Evolutionary conservation across 2,329 filamentous ascomycete genomes (phyloP), one percentile per base, ranked within the genome.

Genomic region (Grosmannia serpens): DNA sequence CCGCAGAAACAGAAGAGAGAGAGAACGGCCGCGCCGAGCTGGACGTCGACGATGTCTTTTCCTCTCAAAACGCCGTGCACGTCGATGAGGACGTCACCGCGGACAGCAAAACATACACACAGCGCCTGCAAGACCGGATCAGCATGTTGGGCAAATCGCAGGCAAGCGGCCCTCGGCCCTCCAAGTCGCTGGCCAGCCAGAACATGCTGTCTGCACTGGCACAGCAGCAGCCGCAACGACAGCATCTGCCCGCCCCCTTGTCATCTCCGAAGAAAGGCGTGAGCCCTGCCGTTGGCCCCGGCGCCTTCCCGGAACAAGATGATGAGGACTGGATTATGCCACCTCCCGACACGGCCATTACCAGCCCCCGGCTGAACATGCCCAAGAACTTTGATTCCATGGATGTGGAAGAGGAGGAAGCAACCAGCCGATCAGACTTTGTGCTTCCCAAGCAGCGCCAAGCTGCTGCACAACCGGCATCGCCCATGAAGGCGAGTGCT

Each of bases 51-150:
- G 69, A 75, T n/a, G 68, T 74, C 5, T 66, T 70, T 22, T 65
- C 67, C 3, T 63, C 66, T 7, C 67, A 71, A 26, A 70, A 75
- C 35, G 78, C 83, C 27, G 73, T 75, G 1, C 77, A 78, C 46
- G 70, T 70, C 10, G 73, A 77, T 20, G 70, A 72, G 1, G 79
- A 79, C 50, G 76, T 77, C 33, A 77, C 80, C 7, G 71, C 80
- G 2, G 86, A 92, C 67, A 90, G 85, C 71, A 95, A 95, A 70
- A 91, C 90, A 0, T 95, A 94, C n/a, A 96, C 94, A 0, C 91
- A 97, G 70, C 81, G 89, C 50, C 77, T 99, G 20, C 91, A 96
- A 64, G 92, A 97, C 66, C 90, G 91, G 65, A 97, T 99, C 65
- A 95, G 85, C 67, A 81, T 81, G 74, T 74, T 86, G 55, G 82